Evolutionary conservation across 495 filamentous ascomycete genomes (phyloP).

Genomic region (Acidiella bohemica): DNA sequence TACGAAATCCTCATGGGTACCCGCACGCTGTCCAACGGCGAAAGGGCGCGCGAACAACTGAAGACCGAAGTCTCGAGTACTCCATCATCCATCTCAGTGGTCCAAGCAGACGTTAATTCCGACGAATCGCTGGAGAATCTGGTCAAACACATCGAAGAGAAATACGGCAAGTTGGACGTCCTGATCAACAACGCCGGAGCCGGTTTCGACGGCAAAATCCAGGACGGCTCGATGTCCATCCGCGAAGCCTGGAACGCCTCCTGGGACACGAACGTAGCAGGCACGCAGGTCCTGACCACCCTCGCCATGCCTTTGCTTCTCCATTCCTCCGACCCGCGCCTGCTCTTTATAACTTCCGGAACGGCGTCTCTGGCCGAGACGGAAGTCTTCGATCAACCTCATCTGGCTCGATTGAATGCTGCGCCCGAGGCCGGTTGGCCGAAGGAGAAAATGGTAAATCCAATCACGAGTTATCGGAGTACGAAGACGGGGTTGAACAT

Average conservation of each 20-base stretch:
- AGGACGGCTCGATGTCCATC: slow-evolving; percentile 25
- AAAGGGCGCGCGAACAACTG: slow-evolving; percentile 23
- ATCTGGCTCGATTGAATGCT: slow-evolving; percentile 23
- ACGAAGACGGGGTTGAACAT: slow-evolving; percentile 52
- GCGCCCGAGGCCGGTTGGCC: slow-evolving; percentile 36
- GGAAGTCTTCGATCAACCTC: slow-evolving; percentile 13
- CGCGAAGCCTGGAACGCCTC: slow-evolving; percentile 35
- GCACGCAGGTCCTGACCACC: slow-evolving; percentile 35
- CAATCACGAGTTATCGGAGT: slow-evolving; percentile 34
- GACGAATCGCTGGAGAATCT: slow-evolving; percentile 28
- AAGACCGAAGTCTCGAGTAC: slow-evolving; percentile 19
- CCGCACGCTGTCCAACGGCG: slow-evolving; percentile 25
- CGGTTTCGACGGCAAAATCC: slow-evolving; percentile 19
- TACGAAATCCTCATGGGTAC: slow-evolving; percentile 29
- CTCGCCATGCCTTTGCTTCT: slow-evolving; percentile 39
- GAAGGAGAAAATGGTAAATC: slow-evolving; percentile 20
- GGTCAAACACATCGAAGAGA: slow-evolving; percentile 21
- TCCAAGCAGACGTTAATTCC: slow-evolving; percentile 27
- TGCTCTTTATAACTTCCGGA: slow-evolving; percentile 38
- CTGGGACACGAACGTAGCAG: slow-evolving; percentile 38
- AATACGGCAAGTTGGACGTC: slow-evolving; percentile 19
- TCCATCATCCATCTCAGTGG: slow-evolving; percentile 18
- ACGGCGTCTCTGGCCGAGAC: slow-evolving; percentile 34
- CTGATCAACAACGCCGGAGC: slow-evolving; percentile 30
- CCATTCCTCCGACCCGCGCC: slow-evolving; percentile 33